phyloP scores from a whole-genome alignment of 768 basidiomycete genomes.

The Pleurotus djamor region DNA sequence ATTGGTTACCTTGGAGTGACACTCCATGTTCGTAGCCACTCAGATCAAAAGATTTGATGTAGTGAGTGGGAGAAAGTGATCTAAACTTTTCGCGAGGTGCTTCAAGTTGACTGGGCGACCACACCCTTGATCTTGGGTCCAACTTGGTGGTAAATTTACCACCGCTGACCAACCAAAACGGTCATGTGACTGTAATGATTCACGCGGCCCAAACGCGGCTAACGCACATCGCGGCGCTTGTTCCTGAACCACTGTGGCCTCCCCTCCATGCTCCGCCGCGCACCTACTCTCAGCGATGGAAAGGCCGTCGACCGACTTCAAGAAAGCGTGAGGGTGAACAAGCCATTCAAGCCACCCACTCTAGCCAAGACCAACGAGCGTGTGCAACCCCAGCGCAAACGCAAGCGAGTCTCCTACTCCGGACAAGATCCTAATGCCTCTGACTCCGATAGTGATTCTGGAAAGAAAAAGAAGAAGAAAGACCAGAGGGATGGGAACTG shows the following conservation, averaged over 20 bases:
- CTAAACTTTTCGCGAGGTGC: no score
- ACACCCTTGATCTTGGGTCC: no score
- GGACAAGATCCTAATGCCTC: conserved; percentile 58
- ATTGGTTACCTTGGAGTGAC: no score
- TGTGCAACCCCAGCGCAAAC: conserved; percentile 71
- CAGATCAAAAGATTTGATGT: no score
- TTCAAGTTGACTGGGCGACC: no score
- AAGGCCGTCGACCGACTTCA: conserved; percentile 63
- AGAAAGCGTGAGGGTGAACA: conserved; percentile 71
- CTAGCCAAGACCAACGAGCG: conserved; percentile 41
- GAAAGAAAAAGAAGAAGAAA: conserved; percentile 66
- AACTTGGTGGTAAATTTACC: not conserved
- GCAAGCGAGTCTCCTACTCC: conserved; percentile 88
- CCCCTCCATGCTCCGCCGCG: conserved; percentile 59
- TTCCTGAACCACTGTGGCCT: not conserved
- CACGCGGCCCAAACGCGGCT: not conserved
- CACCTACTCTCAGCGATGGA: conserved; percentile 70
- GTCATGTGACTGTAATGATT: not conserved
- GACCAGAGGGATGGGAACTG: conserved; percentile 49
- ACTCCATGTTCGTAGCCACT: no score
- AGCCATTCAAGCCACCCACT: conserved; percentile 80
- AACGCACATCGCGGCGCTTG: not conserved
- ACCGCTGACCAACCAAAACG: not conserved
- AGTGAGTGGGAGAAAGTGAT: no score
- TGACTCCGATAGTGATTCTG: conserved; percentile 52